Base-by-base conservation (phyloP, 768 basidiomycete species). In the Suillus weaverae region DNA sequence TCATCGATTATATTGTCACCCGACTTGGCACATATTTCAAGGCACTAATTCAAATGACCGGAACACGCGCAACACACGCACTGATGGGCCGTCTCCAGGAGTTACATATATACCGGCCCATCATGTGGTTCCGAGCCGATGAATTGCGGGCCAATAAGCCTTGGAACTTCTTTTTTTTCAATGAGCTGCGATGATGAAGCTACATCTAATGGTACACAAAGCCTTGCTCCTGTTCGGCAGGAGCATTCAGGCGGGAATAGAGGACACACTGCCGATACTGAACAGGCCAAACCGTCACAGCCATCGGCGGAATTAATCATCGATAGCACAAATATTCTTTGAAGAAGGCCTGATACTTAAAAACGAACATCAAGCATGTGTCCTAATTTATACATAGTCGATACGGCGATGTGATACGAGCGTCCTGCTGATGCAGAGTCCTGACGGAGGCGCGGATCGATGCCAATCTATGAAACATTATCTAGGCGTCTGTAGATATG, bases 401-500 rank as follows among this genome's bases (percentile, higher is more conserved):
- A 62, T 41, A 62, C 26, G 51, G 38, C 30, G 62, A 62, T 62
- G 54, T 56, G 18, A 62, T 60, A 62, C 51, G 32, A 60, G 36
- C 32, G 36, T 62, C 62, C 62, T 38, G 18, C 35, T 35, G 53
- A 54, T 54, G 33, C 20, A 35, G 11, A 35, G 20, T 54, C 53
- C 32, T 61, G n/a, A 59, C 41, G 51, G 53, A 61, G 33, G 57
- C 50, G 36, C 54, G 51, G 51, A 62, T 62, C 62, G 62, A 62
- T 62, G 50, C 35, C 56, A 60, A 55, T 57, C 39, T 54, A 36
- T 66, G 60, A 62, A 64, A 64, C 36, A 20, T 46, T 43, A 64
- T 69, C 64, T 60, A 65, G 44, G 63, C 64, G 72, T 71, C 79
- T 67, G 74, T 70, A 64, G 69, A 70, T 70, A 68, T 11, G 26